Evolutionary conservation across 208 protist genomes (phyloP).

Genomic region (Leishmania major): DNA sequence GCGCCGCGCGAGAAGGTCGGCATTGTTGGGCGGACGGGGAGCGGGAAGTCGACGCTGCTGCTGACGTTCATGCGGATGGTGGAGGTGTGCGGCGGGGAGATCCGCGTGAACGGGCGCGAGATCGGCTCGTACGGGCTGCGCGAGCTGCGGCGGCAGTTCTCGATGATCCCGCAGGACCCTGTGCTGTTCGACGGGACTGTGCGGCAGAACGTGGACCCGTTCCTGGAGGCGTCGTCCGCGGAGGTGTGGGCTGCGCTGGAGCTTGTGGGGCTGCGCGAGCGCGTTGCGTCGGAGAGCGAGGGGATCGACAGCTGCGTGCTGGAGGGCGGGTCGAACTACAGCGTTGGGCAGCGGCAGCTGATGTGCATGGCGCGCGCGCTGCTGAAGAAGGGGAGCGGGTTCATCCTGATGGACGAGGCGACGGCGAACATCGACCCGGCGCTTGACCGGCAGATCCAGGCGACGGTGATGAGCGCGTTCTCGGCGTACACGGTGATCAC

Average conservation of each 20-base stretch:
- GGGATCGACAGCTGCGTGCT: slow-evolving; percentile 43
- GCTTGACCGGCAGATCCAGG: slow-evolving; percentile 65
- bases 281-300: slow-evolving; percentile 32
- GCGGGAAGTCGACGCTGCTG: slow-evolving; percentile 88
- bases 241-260: slow-evolving; percentile 55
- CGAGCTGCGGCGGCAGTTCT: slow-evolving; percentile 64
- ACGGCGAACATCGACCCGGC: slow-evolving; percentile 77
- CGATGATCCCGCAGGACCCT: slow-evolving; percentile 88
- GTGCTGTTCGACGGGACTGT: slow-evolving; percentile 82
- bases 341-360: slow-evolving; percentile 78
- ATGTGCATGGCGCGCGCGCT: slow-evolving; percentile 79
- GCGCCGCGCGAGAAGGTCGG: slow-evolving; percentile 75
- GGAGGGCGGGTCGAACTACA: slow-evolving; percentile 77
- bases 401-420: slow-evolving; percentile 88
- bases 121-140: slow-evolving; percentile 44
- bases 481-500: slow-evolving; percentile 77
- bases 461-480: slow-evolving; percentile 61
- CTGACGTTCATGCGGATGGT: slow-evolving; percentile 77
- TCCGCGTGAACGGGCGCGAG: slow-evolving; percentile 46
- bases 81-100: slow-evolving; percentile 53
- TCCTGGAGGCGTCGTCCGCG: slow-evolving; percentile 32
- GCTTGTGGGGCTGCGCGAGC: slow-evolving; percentile 49
- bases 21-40: slow-evolving; percentile 85
- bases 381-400: slow-evolving; percentile 45
- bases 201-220: slow-evolving; percentile 79